A percentile compares a stretch with the other conserved stretches of the same genome.
Conservation (phyloP, 2,329 filamentous ascomycete species). For the Coleophoma cylindrospora region DNA sequence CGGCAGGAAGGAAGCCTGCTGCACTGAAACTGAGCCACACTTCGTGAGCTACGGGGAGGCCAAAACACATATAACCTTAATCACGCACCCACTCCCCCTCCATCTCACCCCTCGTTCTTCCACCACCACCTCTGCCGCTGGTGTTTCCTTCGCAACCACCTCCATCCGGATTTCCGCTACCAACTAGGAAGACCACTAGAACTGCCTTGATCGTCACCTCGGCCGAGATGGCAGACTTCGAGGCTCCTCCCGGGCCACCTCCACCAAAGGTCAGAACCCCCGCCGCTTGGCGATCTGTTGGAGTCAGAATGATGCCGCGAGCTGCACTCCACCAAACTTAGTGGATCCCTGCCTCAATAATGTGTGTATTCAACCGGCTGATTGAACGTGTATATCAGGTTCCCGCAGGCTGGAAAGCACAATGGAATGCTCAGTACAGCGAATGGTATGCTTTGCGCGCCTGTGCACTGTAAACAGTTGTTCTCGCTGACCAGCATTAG, state of each 20-base stretch:
- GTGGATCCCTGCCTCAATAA: no score
- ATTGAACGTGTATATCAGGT: conserved; percentile 18
- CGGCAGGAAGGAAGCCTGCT: no score
- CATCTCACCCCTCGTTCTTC: no score
- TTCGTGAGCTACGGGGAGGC: no score
- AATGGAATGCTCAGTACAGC: conserved; percentile 84
- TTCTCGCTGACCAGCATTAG: conserved; percentile 35
- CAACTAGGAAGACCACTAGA: no score
- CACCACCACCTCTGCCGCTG: no score
- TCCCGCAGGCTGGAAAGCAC: conserved; percentile 79
- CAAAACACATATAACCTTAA: no score
- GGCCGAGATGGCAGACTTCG: conserved; percentile 22
- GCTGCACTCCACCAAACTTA: background rate
- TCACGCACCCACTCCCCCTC: no score
- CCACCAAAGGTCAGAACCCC: conserved; percentile 33
- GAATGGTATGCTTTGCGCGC: conserved; percentile 56
- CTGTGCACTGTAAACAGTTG: conserved; percentile 1
- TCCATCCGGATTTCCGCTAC: no score
- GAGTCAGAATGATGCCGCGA: background rate
- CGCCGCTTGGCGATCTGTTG: background rate
- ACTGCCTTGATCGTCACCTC: background rate
- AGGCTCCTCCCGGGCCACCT: conserved; percentile 28
- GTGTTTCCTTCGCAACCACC: no score
- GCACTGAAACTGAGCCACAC: no score
- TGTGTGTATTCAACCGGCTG: no score